Evolutionary conservation across 768 basidiomycete genomes (phyloP), one percentile per base, ranked within the genome.

Genomic region (Lactarius quietus): DNA sequence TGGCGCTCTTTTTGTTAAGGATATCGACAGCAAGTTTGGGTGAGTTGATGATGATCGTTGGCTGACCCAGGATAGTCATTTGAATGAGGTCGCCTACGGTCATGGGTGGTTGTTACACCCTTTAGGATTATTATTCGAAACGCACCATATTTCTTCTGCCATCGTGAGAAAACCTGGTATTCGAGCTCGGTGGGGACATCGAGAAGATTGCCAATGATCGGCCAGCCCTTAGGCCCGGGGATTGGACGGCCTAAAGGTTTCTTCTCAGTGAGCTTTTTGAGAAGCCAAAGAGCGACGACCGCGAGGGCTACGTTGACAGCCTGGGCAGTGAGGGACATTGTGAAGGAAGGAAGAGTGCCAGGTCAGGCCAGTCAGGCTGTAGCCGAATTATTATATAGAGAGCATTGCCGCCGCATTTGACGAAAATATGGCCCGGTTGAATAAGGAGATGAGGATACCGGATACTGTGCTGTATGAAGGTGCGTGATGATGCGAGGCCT

Each of bases 1-100:
- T 67, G 9, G 67, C 62, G 41, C 73, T 71, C 56, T 73, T 73
- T 59, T 71, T 71, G 61, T 72, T 68, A 4, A 74, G 65, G 31
- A 74, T 70, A 0, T 73, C 71, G 17, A 59, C 56, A 8, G 70
- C 69, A 2, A 65, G 43, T 52, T 70, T 43, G 1, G 64, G 63
- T 8, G 71, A 70, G 60, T 72, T 72, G 33, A 74, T 66, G 48
- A 74, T 67, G 52, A 73, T 64, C 4, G 72, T 63, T 2, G 69
- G 69, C 23, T 67, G 68, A 33, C 73, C 71, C 31, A 74, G 63
- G 18, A 73, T 57, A 7, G 63, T 68, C 53, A 74, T 23, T 17
- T 65, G 70, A 12, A 72, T 61, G 54, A 73, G 62, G 39, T 72
- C 68, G 31, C 73, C 73, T 74, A 53, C 9, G 9, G 20, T 6